Evolutionary conservation across 192 early-diverging fungal genomes (phyloP).

Genomic region (Helicostylum pulchrum): DNA sequence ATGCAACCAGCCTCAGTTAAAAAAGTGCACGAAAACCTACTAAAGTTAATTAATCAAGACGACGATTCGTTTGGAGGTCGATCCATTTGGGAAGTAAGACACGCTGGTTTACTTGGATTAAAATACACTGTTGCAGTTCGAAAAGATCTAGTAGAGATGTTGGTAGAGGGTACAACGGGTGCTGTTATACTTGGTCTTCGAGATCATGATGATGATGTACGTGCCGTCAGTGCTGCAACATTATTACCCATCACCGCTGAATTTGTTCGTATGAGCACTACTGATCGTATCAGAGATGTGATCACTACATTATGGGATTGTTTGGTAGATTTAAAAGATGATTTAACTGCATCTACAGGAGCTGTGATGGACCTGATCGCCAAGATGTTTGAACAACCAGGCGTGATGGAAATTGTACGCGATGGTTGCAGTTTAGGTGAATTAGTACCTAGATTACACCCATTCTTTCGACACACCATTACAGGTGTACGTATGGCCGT

Average conservation of each 20-base stretch:
- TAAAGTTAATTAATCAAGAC: constrained; percentile 65
- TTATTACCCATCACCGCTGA: constrained; percentile 82
- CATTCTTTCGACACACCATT: constrained; percentile 95
- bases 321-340: constrained; percentile 83
- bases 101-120: constrained; percentile 88
- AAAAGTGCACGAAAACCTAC: constrained; percentile 63
- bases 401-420: constrained; percentile 53
- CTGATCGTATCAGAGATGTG: constrained; percentile 67
- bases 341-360: constrained; percentile 88
- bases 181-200: constrained; percentile 85
- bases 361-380: constrained; percentile 92
- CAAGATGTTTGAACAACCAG: constrained; percentile 64
- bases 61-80: constrained; percentile 37
- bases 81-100: constrained; percentile 86
- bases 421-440: constrained; percentile 51
- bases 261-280: constrained; percentile 63
- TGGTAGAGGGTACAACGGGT: constrained; percentile 69
- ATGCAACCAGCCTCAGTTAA: constrained; percentile 53
- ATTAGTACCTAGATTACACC: constrained; percentile 83
- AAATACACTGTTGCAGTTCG: constrained; percentile 94
- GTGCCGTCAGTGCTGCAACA: constrained; percentile 86
- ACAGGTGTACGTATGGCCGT: constrained; percentile 80
- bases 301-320: constrained; percentile 85
- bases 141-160: constrained; percentile 73
- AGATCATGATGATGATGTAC: constrained; percentile 92